Evolutionary conservation across 2,329 filamentous ascomycete species (phyloP), one percentile per base, ranked within the genome.

Genomic region (Cercospora sp.): DNA sequence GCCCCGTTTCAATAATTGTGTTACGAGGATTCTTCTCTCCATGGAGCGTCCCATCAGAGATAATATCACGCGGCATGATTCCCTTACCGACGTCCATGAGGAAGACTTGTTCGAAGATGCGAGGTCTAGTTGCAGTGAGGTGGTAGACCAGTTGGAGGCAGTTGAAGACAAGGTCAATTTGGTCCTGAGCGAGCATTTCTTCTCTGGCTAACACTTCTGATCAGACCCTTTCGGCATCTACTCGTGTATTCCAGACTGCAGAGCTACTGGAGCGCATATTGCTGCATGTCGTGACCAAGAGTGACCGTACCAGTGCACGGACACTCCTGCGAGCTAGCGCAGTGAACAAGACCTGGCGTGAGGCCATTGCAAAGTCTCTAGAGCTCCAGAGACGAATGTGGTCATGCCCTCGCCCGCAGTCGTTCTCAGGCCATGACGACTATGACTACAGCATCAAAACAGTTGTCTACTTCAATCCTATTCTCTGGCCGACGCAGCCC

Each of bases 271-370:
- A 55, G n/a, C 60, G 45, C 16, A 53, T 63, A 6, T 45, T 63
- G 8, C 28, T 12, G 20, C 42, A 20, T 9, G 33, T 16, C 5
- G 16, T 18, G 48, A 12, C 28, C n/a, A 36, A 13, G 42, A 36
- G 28, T 45, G 51, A 28, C 6, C 45, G 42, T 7, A n/a, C 20
- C 16, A 33, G 10, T 13, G 28, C 60, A 3, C 26, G 5, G 20
- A 30, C 26, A 16, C 26, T 63, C 26, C 10, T 53, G n/a, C 23
- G 60, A 36, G 60, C 60, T 6, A 33, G n/a, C n/a, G 18, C n/a
- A 10, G 45, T 63, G 45, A 55, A 55, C 45, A 63, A 53, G 23
- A 39, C 28, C 45, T 63, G 60, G 60, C 42, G 20, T 16, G 28
- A n/a, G 18, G 16, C 45, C 1, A 53, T 63, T 12, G 2, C 18